Percentiles rank a stretch among this genome's conserved stretches.
Evolutionary conservation across 2,329 filamentous ascomycete species (phyloP).

Genomic region (Botrytis medusae): DNA sequence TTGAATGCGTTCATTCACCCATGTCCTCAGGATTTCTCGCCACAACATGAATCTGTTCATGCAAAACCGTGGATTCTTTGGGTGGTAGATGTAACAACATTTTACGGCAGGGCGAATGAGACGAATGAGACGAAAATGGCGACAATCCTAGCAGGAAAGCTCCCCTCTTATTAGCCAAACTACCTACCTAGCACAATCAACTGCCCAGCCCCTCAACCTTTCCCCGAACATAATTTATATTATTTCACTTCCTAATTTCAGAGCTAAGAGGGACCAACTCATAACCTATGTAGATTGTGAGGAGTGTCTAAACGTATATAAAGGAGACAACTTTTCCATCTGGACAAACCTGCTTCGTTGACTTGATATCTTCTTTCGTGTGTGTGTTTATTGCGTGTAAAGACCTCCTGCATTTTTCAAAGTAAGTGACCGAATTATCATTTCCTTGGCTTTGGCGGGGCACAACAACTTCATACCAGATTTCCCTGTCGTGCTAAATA

Average conservation of each 20-base stretch:
- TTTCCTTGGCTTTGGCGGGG: conserved; percentile 13
- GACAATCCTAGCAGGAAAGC: neutral
- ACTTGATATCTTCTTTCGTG: neutral
- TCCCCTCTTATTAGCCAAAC: neutral
- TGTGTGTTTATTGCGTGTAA: conserved; percentile 4
- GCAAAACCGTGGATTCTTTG: conserved; percentile 15
- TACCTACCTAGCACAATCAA: neutral
- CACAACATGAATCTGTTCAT: conserved; percentile 15
- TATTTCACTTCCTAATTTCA: neutral
- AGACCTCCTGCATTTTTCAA: neutral
- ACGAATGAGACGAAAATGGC: neutral
- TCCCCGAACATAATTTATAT: neutral
- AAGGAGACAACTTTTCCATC: neutral
- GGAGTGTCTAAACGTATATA: neutral
- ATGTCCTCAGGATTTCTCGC: conserved; percentile 1
- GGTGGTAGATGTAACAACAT: conserved; percentile 10
- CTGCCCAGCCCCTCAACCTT: conserved; percentile 14
- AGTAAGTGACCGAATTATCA: conserved; percentile 5
- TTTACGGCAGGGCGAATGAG: conserved; percentile 6
- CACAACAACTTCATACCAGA: conserved; percentile 1
- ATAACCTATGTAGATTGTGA: neutral
- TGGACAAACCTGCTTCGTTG: neutral
- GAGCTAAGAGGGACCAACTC: neutral
- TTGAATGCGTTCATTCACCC: neutral
- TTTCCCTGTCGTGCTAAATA: conserved; percentile 12